phyloP scores from a whole-genome alignment of 768 basidiomycete genomes.

The Inosperma sp. region DNA sequence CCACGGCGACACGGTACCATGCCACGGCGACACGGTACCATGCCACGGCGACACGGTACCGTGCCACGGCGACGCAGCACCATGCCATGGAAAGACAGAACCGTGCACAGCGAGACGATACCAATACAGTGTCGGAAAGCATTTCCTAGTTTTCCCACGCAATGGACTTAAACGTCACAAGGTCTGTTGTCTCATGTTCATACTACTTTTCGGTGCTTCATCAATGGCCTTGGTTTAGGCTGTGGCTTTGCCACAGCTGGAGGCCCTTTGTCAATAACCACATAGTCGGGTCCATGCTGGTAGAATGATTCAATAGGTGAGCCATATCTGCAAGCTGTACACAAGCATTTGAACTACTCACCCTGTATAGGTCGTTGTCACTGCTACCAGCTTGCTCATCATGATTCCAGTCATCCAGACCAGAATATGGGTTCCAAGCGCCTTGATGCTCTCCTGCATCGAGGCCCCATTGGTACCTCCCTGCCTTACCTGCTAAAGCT shows the following conservation, averaged over 20 bases:
- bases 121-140: background rate
- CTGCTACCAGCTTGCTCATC: slow-evolving; percentile 7
- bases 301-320: too few relatives aligned
- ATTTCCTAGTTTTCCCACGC: background rate
- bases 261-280: background rate
- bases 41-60: background rate
- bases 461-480: slow-evolving; percentile 19
- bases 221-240: background rate
- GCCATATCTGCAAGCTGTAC: background rate
- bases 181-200: too few relatives aligned
- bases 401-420: slow-evolving; percentile 12
- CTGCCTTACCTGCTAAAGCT: slow-evolving; percentile 12
- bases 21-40: background rate
- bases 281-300: background rate
- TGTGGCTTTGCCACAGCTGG: background rate
- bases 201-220: too few relatives aligned
- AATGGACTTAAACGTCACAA: too few relatives aligned
- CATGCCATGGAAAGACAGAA: background rate
- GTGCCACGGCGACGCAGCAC: background rate
- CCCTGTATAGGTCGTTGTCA: background rate
- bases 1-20: background rate
- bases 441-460: slow-evolving; percentile 19
- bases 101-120: background rate
- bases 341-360: background rate
- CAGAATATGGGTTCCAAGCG: slow-evolving; percentile 16